Conservation (phyloP, 2,329 filamentous ascomycete species). For the Trichophyton equinum region DNA sequence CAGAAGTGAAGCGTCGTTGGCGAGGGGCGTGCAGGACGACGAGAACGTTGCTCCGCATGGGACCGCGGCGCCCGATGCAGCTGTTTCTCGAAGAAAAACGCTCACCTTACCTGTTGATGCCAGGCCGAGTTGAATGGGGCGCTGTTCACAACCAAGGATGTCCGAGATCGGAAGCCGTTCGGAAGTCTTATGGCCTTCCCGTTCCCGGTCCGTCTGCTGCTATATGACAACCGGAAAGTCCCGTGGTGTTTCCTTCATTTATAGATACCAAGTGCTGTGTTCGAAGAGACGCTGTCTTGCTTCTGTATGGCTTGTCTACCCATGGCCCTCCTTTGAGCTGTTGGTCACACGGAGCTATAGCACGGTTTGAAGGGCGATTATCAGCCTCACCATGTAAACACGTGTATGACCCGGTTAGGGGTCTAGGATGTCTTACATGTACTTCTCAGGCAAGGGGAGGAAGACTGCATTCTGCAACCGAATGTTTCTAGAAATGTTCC, state of each 20-base stretch:
- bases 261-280: not conserved
- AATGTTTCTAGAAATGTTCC: conserved; percentile 2
- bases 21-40: not conserved
- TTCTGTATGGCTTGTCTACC: not conserved
- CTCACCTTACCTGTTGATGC: not conserved
- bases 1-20: not conserved
- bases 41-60: not conserved
- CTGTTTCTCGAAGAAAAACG: not conserved
- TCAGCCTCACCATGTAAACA: conserved; percentile 4
- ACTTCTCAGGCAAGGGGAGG: not conserved
- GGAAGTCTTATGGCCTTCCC: not conserved
- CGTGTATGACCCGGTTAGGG: not conserved
- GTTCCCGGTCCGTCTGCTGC: not conserved
- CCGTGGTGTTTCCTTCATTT: not conserved
- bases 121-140: not conserved
- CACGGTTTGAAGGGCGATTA: not conserved
- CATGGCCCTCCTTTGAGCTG: not conserved
- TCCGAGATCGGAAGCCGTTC: not conserved
- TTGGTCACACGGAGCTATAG: not conserved
- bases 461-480: not conserved
- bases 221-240: not conserved
- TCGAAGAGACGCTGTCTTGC: not conserved
- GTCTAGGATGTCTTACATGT: not conserved
- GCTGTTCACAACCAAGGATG: not conserved
- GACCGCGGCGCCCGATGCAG: not conserved